Percentiles rank a stretch among this genome's conserved stretches.
phyloP scores from a whole-genome alignment of 352 stramenopile genomes.

The Pythium aphanidermatum region DNA sequence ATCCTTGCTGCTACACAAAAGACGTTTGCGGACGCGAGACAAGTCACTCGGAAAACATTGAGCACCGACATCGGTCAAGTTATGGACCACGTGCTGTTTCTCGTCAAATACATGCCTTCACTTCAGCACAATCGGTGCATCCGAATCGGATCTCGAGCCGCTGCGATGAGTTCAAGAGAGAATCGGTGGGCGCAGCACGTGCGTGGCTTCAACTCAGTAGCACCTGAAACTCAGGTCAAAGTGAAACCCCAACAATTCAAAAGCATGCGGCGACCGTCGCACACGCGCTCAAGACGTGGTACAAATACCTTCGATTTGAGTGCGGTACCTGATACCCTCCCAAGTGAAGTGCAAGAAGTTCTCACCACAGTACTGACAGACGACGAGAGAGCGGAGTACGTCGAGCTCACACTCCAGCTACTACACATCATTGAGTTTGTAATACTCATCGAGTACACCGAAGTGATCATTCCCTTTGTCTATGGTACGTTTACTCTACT shows the following conservation, averaged over 20 bases:
- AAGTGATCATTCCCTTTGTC: constrained; percentile 12
- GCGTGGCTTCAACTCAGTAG: not conserved
- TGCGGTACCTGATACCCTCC: not conserved
- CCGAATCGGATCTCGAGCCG: not conserved
- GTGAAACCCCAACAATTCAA: no score
- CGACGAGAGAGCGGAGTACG: constrained; percentile 1
- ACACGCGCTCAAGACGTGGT: not conserved
- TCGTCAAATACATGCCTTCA: not conserved
- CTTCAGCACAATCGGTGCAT: constrained; percentile 2
- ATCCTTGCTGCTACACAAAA: not conserved
- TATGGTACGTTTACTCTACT: constrained; percentile 2
- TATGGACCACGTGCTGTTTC: constrained; percentile 2
- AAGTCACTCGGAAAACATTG: no score
- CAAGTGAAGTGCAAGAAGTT: not conserved
- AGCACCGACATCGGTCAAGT: not conserved
- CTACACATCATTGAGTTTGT: constrained; percentile 10
- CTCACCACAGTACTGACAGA: not conserved
- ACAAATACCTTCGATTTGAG: not conserved
- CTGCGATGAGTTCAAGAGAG: not conserved
- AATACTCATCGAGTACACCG: constrained; percentile 9
- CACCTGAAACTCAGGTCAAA: no score
- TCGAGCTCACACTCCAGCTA: not conserved
- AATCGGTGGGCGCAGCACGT: no score
- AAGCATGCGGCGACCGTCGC: not conserved
- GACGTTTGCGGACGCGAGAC: no score